Base-by-base conservation (phyloP, 306 rosid species). In the Ormosia semicastrata region DNA sequence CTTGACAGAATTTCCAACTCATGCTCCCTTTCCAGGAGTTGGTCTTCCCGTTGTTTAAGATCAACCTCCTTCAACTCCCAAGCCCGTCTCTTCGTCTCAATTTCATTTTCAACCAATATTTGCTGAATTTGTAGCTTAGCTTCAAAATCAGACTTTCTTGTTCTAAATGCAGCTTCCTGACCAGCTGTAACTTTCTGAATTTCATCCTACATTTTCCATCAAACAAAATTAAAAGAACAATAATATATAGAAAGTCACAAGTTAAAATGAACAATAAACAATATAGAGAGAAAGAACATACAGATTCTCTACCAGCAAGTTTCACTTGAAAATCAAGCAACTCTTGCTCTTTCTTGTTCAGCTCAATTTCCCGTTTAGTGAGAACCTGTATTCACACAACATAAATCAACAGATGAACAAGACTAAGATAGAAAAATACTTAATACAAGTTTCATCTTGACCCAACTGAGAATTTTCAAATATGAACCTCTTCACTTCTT, bases 11-110 rank as follows among this genome's bases (percentile, higher is more conserved):
- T 87, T 78, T 90, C 98, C 82, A 93, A 74, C 52, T 90, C 98
- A 80, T 92, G 84, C 76, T 93, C 97, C 88, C 80, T 91, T 87
- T 93, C 98, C 59, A 57, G 71, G 78, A 92, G 52, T 82, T 89
- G 89, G 66, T 92, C 93, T 69, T 90, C 92, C 73, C 83, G 80
- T 62, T 93, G 99, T 68, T 84, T 92, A 68, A 91, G 98, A 85
- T 93, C 99, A 79, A 95, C 93, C 87, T 95, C 99, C 86, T 88
- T 89, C 85, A 95, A 88, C 87, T 95, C 99, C 99, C 99, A 95
- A 59, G 98, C 93, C 77, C 98, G 85, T 84, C 93, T 89, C 88
- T 89, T 93, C 37, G 87, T 46, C 83, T 90, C 97, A 85, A 95
- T 89, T 85, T 95, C 98, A 69, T 88, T 86, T 84, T 93, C 98